Percentiles rank a stretch among this genome's conserved stretches.
phyloP scores from a whole-genome alignment of 495 filamentous ascomycete genomes.

The Penicillium pulvis region DNA sequence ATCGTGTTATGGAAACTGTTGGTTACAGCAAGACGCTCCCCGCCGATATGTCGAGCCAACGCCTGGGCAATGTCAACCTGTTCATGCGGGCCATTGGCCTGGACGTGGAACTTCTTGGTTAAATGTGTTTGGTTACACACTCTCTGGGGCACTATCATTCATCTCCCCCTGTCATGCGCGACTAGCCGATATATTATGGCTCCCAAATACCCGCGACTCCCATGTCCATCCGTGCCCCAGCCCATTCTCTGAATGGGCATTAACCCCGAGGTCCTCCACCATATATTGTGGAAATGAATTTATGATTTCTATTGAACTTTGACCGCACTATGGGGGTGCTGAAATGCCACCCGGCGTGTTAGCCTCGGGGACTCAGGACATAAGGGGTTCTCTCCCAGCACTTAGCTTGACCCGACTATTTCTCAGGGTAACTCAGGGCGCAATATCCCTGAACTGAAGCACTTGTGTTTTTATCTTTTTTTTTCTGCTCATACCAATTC shows the following conservation, averaged over 20 bases:
- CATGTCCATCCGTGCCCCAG: not conserved
- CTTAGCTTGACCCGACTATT: constrained; percentile 10
- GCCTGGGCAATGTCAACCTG: constrained; percentile 89
- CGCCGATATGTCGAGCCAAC: constrained; percentile 74
- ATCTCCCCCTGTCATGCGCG: not conserved
- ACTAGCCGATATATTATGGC: constrained; percentile 5
- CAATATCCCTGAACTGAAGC: not conserved
- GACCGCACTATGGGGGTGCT: not conserved
- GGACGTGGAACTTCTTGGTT: constrained; percentile 92
- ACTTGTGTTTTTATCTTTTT: constrained; percentile 9
- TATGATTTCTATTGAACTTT: constrained; percentile 5
- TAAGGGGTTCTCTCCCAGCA: not conserved
- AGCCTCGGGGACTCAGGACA: constrained; percentile 5
- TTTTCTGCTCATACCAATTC: constrained; percentile 13
- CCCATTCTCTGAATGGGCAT: not conserved
- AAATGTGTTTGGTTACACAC: constrained; percentile 11
- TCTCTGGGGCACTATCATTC: not conserved
- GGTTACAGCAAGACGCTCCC: constrained; percentile 84
- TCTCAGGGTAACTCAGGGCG: constrained; percentile 4
- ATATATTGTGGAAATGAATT: constrained; percentile 5
- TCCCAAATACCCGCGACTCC: not conserved
- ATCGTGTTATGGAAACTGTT: constrained; percentile 96
- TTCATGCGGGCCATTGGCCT: constrained; percentile 98
- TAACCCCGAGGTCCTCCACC: constrained; percentile 7
- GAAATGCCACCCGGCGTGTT: constrained; percentile 3